These are phyloP conservation scores for Chaetomium fimeti DNA, from an alignment of 495 filamentous ascomycete species.

Conservation along the genomic window DNA sequence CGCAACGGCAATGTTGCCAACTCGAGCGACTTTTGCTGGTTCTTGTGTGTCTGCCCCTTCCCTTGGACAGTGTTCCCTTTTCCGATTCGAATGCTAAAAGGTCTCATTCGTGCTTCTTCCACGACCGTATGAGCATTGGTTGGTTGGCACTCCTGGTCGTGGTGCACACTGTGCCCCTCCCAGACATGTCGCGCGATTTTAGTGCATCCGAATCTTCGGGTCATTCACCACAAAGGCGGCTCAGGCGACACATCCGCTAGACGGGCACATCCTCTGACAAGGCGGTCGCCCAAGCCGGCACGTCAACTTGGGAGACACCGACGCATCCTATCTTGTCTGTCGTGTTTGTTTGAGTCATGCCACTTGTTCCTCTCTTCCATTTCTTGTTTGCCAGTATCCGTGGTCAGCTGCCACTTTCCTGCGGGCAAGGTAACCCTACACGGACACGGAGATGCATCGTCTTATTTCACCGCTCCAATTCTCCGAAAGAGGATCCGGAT, in stretches of 20 bases:
- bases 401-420: no score
- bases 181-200: constrained; percentile 16
- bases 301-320: no score
- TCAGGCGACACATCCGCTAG: no score
- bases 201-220: constrained; percentile 16
- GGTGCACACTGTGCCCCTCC: constrained; percentile 13
- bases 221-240: background rate
- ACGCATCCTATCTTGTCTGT: no score
- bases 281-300: no score
- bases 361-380: no score
- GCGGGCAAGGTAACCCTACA: no score
- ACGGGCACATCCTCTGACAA: no score
- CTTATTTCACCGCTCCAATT: background rate
- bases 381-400: no score
- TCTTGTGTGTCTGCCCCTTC: background rate
- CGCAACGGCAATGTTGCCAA: constrained; percentile 1
- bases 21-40: constrained; percentile 3
- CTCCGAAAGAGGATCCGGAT: no score
- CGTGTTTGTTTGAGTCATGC: no score
- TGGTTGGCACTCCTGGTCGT: background rate
- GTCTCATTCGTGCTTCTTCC: background rate
- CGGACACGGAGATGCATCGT: background rate
- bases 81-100: background rate
- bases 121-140: background rate
- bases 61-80: background rate